Evolutionary conservation across 2,329 filamentous ascomycete genomes (phyloP).

Genomic region (Nothopassalora personata): DNA sequence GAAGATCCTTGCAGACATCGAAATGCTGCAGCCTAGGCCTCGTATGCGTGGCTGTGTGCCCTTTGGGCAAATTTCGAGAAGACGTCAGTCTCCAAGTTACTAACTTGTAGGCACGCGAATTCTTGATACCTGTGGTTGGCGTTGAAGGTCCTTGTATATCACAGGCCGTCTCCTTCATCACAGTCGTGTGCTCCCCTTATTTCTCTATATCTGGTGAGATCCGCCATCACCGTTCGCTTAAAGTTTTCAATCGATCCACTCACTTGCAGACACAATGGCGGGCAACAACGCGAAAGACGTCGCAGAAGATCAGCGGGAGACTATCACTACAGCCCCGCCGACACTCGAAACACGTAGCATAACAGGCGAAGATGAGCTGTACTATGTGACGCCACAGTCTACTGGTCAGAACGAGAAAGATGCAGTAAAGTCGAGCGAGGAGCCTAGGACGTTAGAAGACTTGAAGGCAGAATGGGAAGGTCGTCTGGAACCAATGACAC

Average conservation of each 20-base stretch:
- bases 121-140: background rate
- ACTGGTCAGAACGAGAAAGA: conserved; percentile 1
- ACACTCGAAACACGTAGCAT: background rate
- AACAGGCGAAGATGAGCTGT: background rate
- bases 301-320: background rate
- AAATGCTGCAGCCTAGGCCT: background rate
- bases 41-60: conserved; percentile 2
- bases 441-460: background rate
- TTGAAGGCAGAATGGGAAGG: background rate
- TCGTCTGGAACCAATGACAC: background rate
- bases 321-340: background rate
- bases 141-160: background rate
- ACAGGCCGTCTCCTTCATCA: background rate
- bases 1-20: background rate
- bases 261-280: background rate
- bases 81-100: background rate
- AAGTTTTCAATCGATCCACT: background rate
- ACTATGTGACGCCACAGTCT: conserved; percentile 4
- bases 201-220: background rate
- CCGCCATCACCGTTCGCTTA: background rate
- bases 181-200: no score
- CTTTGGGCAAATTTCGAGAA: background rate
- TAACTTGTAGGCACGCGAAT: conserved; percentile 1
- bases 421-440: background rate
- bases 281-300: background rate